Percentiles rank a stretch among this genome's conserved stretches.
Evolutionary conservation across 2,329 filamentous ascomycete genomes (phyloP).

Genomic region (Neonectria hederae): DNA sequence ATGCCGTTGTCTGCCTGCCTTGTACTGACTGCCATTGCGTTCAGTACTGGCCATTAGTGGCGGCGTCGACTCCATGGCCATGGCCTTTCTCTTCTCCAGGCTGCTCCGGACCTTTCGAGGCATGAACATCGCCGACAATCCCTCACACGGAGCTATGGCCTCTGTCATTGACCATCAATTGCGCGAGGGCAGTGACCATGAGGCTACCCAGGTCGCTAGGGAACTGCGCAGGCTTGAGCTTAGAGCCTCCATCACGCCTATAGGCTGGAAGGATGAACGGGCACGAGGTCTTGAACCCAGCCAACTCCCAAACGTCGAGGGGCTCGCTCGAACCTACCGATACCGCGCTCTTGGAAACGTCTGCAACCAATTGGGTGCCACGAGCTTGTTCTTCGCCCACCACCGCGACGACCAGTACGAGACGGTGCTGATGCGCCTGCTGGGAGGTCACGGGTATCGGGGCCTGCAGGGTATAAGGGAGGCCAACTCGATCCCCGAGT

Average conservation of each 20-base stretch:
- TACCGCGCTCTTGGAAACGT: conserved; percentile 75
- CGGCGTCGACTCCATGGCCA: conserved; percentile 97
- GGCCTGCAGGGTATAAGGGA: conserved; percentile 76
- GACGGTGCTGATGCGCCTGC: conserved; percentile 83
- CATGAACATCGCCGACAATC: conserved; percentile 57
- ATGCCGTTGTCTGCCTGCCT: neutral
- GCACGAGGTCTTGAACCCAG: conserved; percentile 44
- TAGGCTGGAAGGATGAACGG: conserved; percentile 59
- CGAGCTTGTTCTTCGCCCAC: conserved; percentile 80
- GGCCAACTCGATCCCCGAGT: conserved; percentile 81
- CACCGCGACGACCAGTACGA: conserved; percentile 93
- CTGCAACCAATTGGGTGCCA: conserved; percentile 62
- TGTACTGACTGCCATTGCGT: neutral
- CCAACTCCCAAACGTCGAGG: conserved; percentile 74
- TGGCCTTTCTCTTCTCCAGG: conserved; percentile 76
- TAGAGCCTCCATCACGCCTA: conserved; percentile 36
- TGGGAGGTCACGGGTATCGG: conserved; percentile 71
- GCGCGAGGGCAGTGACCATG: conserved; percentile 60
- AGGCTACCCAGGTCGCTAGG: conserved; percentile 59
- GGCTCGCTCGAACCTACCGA: conserved; percentile 75
- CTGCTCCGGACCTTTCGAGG: conserved; percentile 48
- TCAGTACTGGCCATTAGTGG: conserved; percentile 85
- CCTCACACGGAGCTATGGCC: conserved; percentile 52
- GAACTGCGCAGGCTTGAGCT: conserved; percentile 53
- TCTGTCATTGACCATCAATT: conserved; percentile 68